Percentiles rank a stretch among this genome's conserved stretches.
These are phyloP conservation scores for Oryza officinalis DNA, from an alignment of 176 grass and related monocot genomes.

Conservation along the genomic window DNA sequence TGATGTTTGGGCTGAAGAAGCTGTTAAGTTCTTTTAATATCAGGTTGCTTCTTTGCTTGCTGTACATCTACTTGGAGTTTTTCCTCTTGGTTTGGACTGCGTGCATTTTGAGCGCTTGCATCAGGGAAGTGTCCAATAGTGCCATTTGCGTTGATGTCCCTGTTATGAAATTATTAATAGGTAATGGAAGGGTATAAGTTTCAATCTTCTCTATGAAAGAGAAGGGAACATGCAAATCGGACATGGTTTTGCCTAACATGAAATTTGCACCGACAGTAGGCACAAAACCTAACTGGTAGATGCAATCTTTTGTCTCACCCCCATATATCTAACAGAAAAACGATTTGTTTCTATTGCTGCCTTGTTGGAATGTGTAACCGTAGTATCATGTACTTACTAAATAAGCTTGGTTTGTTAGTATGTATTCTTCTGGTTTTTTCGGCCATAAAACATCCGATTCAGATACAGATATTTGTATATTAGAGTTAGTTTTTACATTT, in stretches of 20 bases:
- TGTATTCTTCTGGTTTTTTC: not conserved
- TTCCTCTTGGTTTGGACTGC: not conserved
- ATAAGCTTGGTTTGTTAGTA: not conserved
- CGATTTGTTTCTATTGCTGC: not conserved
- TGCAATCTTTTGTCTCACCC: not conserved
- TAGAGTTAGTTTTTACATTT: no score
- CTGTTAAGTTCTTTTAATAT: not conserved
- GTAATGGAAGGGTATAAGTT: not conserved
- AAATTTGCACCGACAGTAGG: not conserved
- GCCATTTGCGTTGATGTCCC: not conserved
- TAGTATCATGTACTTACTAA: not conserved
- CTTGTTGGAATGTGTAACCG: not conserved
- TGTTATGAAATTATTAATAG: not conserved
- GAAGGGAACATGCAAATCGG: not conserved
- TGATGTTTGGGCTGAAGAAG: not conserved
- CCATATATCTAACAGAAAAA: not conserved
- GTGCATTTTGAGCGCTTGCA: not conserved
- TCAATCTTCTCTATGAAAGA: not conserved
- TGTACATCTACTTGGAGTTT: not conserved
- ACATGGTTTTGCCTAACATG: not conserved
- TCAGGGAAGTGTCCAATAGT: not conserved
- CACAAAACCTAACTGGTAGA: not conserved
- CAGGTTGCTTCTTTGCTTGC: not conserved
- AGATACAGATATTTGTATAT: not conserved
- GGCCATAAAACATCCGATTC: not conserved